A percentile compares a stretch with the other conserved stretches of the same genome.
These are phyloP conservation scores for Oryza glaberrima DNA, from an alignment of 176 grass and related monocot species.

Conservation along the genomic window DNA sequence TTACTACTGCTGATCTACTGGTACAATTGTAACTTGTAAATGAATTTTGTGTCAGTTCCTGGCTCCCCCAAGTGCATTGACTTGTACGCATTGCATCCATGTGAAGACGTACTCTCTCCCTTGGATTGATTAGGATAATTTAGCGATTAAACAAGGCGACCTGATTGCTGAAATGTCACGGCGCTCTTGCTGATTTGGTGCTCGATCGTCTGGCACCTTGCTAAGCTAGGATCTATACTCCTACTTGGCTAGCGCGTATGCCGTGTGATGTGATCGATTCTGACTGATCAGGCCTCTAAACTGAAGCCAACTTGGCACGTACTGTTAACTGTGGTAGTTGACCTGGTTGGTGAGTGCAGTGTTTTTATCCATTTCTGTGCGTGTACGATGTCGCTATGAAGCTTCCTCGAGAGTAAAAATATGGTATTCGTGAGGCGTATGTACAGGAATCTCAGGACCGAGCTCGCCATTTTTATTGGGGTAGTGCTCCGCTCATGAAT, in stretches of 20 bases:
- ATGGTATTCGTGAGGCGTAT: constrained; percentile 32
- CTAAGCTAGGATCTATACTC: neutral
- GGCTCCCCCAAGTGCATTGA: constrained; percentile 49
- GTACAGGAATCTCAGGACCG: constrained; percentile 50
- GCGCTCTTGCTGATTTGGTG: constrained; percentile 19
- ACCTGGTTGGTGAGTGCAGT: constrained; percentile 11
- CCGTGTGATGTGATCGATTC: neutral
- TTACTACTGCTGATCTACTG: neutral
- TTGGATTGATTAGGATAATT: neutral
- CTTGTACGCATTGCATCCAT: constrained; percentile 31
- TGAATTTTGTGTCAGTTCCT: neutral
- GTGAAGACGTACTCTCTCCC: neutral
- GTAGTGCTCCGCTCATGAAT: constrained; percentile 21
- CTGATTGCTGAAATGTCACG: neutral
- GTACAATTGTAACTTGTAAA: constrained; percentile 12
- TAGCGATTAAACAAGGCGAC: neutral
- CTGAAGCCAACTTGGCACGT: constrained; percentile 45
- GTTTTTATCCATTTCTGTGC: neutral
- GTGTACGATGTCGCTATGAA: constrained; percentile 36
- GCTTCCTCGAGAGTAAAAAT: constrained; percentile 42
- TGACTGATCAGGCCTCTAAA: neutral
- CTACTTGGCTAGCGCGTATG: constrained; percentile 8
- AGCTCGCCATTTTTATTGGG: constrained; percentile 34
- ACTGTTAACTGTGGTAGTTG: constrained; percentile 8
- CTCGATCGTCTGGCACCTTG: constrained; percentile 26